A percentile compares a stretch with the other conserved stretches of the same genome.
phyloP scores from a whole-genome alignment of 441 rosid genomes.

The Pelargonium australe region DNA sequence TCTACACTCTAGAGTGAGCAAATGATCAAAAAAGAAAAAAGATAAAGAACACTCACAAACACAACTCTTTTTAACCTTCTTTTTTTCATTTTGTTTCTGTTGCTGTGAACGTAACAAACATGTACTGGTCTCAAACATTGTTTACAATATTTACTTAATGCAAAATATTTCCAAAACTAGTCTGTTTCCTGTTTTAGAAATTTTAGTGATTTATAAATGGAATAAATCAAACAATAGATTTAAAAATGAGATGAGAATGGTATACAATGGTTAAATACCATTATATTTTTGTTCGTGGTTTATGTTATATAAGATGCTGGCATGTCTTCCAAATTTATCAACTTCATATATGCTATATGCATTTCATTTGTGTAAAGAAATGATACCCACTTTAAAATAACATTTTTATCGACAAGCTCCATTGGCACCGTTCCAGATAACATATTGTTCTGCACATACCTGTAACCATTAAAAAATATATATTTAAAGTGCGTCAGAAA shows the following conservation, averaged over 20 bases:
- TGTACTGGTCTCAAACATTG: too few relatives aligned
- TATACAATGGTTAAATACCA: too few relatives aligned
- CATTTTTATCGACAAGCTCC: slow-evolving; percentile 35
- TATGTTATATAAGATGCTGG: background rate
- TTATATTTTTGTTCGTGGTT: background rate
- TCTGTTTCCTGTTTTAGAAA: too few relatives aligned
- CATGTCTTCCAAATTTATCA: background rate
- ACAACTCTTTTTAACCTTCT: too few relatives aligned
- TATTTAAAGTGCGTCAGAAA: slow-evolving; percentile 17
- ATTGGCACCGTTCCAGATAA: slow-evolving; percentile 72
- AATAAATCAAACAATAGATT: too few relatives aligned
- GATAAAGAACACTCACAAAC: background rate
- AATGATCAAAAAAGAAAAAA: background rate
- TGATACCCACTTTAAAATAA: slow-evolving; percentile 59
- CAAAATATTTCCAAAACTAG: too few relatives aligned
- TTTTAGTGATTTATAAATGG: too few relatives aligned
- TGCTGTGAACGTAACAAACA: too few relatives aligned
- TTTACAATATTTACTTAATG: too few relatives aligned
- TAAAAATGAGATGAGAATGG: too few relatives aligned
- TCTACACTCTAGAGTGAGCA: too few relatives aligned
- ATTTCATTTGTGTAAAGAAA: background rate
- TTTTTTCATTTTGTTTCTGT: too few relatives aligned
- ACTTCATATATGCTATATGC: background rate
- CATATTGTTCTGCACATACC: slow-evolving; percentile 78
- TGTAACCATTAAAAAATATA: slow-evolving; percentile 31